Base-by-base conservation (phyloP, 2,329 filamentous ascomycete species). In the Colletotrichum sp. region DNA sequence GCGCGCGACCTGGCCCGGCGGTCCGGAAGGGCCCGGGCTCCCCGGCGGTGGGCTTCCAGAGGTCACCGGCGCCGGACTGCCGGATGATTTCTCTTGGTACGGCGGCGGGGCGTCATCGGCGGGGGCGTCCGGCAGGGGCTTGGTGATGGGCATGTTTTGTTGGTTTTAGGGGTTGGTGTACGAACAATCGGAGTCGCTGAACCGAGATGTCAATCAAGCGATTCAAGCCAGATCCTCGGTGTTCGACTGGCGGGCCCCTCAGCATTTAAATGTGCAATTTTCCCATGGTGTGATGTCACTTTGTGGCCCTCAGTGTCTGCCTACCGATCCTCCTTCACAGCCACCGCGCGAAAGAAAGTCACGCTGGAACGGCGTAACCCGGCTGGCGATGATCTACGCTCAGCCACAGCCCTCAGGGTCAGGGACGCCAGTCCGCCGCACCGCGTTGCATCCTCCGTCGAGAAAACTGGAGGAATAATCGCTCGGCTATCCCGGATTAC, bases 81-180 rank as follows among this genome's bases (percentile, higher is more conserved):
- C 29, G 67, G 67, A 27, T 31, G 71, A 67, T 47, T 67, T 67
- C 12, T 55, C 72, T 58, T 74, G 62, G 47, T 72, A 74, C n/a
- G 72, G 72, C 62, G 72, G 72, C 62, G 72, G 72, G n/a, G 72
- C 68, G 47, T 71, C 62, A 9, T 72, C 63, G 36, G 36, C 55
- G 18, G 72, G 47, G 18, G 58, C 24, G 27, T 59, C 57, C 18
- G 62, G 21, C 11, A 67, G 29, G n/a, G 72, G 68, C 43, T 74
- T 72, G 2, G 43, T 36, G 15, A 33, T 18, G 1, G 72, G 18
- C 63, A 63, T 74, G 64, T 11, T 73, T 13, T 9, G 13, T 62
- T 62, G 24, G 33, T 1, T 18, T 29, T 57, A 8, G 54, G 54
- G 2, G 5, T 57, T 57, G 15, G 2, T 29, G 24, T 29, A 2